Percentiles rank a stretch among this genome's conserved stretches.
These are phyloP conservation scores for Porpolomopsis calyptriformis DNA, from an alignment of 768 basidiomycete species.

Conservation along the genomic window DNA sequence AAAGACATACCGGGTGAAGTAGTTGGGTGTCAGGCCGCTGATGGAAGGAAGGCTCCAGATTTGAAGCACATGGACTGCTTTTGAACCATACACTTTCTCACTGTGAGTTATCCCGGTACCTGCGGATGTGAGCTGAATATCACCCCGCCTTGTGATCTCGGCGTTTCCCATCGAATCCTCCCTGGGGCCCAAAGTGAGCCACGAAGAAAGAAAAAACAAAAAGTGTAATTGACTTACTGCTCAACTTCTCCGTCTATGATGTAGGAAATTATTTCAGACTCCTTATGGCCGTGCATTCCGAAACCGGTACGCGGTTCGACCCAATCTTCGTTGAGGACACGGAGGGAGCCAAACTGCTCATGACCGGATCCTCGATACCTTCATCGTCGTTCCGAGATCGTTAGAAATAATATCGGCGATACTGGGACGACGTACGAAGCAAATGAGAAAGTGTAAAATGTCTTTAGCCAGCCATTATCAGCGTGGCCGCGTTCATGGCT, in stretches of 20 bases:
- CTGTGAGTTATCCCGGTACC: constrained; percentile 88
- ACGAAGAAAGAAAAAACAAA: not conserved
- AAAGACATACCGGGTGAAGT: constrained; percentile 54
- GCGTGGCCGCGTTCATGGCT: constrained; percentile 61
- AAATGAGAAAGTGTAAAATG: constrained; percentile 78
- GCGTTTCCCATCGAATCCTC: constrained; percentile 87
- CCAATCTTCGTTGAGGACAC: constrained; percentile 93
- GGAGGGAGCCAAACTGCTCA: constrained; percentile 58
- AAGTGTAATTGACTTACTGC: constrained; percentile 45
- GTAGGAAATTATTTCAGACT: constrained; percentile 90
- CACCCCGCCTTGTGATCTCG: constrained; percentile 82
- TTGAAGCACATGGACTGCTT: constrained; percentile 42
- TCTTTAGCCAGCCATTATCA: constrained; percentile 81
- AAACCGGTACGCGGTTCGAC: constrained; percentile 70
- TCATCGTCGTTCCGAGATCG: not conserved
- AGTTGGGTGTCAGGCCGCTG: constrained; percentile 55
- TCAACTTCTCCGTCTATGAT: constrained; percentile 69
- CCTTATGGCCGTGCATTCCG: constrained; percentile 71
- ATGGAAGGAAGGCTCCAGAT: constrained; percentile 40
- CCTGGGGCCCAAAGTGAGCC: constrained; percentile 31
- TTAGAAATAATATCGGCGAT: not conserved
- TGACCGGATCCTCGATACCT: constrained; percentile 55
- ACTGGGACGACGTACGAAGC: constrained; percentile 37
- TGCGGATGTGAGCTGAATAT: constrained; percentile 84
- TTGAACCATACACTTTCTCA: constrained; percentile 36